phyloP scores from a whole-genome alignment of 768 basidiomycete genomes.

The Lentinula detonsa region DNA sequence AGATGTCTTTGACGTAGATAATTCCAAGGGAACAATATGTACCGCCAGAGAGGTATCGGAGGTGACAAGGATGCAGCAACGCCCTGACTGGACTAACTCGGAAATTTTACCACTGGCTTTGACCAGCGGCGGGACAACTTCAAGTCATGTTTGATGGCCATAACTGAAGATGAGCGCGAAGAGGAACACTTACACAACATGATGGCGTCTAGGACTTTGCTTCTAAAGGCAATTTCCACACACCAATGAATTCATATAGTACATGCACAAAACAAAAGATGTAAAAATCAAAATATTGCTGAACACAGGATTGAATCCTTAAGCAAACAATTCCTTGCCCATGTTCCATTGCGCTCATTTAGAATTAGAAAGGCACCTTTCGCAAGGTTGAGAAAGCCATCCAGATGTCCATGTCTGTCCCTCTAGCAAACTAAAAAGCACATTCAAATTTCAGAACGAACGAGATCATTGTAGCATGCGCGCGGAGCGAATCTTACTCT shows the following conservation, averaged over 20 bases:
- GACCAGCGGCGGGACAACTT: conserved; percentile 60
- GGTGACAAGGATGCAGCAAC: conserved; percentile 53
- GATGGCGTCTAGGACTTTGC: too few relatives aligned
- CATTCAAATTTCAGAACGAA: too few relatives aligned
- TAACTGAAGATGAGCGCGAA: neutral
- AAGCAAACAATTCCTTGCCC: neutral
- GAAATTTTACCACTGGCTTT: conserved; percentile 40
- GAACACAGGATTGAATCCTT: neutral
- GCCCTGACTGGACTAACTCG: conserved; percentile 49
- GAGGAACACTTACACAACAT: too few relatives aligned
- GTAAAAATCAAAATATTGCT: neutral
- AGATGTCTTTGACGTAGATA: conserved; percentile 16
- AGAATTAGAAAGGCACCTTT: neutral
- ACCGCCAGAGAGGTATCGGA: conserved; percentile 56
- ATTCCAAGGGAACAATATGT: conserved; percentile 37
- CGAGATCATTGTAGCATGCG: too few relatives aligned
- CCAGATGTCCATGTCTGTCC: neutral
- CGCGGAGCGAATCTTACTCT: neutral
- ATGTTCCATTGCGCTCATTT: neutral
- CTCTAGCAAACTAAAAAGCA: neutral
- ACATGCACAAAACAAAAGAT: too few relatives aligned
- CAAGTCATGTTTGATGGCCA: conserved; percentile 30
- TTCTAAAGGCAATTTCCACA: too few relatives aligned
- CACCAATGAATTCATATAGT: too few relatives aligned
- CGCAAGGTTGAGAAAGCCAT: neutral